These are phyloP conservation scores for Rhizophora apiculata DNA, from an alignment of 345 rosid species.

Conservation along the genomic window DNA sequence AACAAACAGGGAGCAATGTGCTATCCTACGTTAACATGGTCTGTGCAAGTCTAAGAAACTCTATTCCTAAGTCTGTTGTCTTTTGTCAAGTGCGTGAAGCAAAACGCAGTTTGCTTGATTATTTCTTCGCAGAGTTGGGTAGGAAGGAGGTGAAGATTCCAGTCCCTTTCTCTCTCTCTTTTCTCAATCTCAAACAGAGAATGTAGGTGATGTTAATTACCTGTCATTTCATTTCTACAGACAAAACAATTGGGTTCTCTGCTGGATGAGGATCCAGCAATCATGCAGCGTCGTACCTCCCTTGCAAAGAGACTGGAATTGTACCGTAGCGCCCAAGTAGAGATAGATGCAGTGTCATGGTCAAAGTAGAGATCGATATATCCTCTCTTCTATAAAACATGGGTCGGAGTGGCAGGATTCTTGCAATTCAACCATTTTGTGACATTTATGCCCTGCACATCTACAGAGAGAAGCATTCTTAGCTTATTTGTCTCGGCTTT, in stretches of 20 bases:
- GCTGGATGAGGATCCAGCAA: constrained; percentile 85
- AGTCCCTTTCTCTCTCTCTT: not conserved
- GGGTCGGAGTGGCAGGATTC: not conserved
- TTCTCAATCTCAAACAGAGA: not conserved
- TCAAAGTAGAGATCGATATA: constrained; percentile 48
- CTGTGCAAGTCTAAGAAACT: constrained; percentile 66
- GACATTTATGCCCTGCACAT: too few relatives aligned
- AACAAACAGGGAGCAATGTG: constrained; percentile 58
- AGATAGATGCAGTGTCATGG: constrained; percentile 93
- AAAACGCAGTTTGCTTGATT: constrained; percentile 81
- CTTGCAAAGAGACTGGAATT: constrained; percentile 79
- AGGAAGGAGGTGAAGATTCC: constrained; percentile 57
- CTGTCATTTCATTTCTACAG: constrained; percentile 30
- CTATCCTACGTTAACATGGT: constrained; percentile 82
- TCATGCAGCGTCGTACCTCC: constrained; percentile 64
- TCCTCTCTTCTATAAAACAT: not conserved
- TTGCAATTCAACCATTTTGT: too few relatives aligned
- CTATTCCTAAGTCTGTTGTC: constrained; percentile 89
- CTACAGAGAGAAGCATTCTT: too few relatives aligned
- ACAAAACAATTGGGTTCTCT: constrained; percentile 48
- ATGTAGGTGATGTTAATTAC: not conserved
- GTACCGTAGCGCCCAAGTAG: constrained; percentile 82
- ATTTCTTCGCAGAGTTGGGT: constrained; percentile 84
- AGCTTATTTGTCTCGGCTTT: too few relatives aligned
- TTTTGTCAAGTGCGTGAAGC: constrained; percentile 96